phyloP scores from a whole-genome alignment of 371 early-diverging fungal species.

The Syncephalis plumigaleata region DNA sequence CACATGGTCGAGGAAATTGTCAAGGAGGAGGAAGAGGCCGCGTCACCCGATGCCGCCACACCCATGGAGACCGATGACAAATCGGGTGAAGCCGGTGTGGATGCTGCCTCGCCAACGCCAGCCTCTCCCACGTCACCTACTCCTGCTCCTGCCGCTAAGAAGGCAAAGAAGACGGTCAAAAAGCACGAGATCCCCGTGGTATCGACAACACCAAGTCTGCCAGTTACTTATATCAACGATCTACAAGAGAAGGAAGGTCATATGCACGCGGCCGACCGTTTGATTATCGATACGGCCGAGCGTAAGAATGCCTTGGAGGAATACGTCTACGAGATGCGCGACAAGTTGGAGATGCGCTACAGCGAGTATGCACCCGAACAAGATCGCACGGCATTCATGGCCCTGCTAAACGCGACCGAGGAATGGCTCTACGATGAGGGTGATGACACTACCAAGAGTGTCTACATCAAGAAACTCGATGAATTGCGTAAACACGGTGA shows the following conservation, averaged over 20 bases:
- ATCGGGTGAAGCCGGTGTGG: conserved; percentile 25
- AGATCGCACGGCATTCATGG: conserved; percentile 48
- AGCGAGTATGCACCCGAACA: conserved; percentile 52
- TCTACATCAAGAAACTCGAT: conserved; percentile 67
- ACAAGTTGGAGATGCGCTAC: conserved; percentile 64
- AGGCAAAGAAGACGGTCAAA: conserved; percentile 77
- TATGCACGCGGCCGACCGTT: conserved; percentile 72
- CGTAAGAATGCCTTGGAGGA: conserved; percentile 92
- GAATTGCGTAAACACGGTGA: conserved; percentile 67
- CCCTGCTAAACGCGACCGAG: conserved; percentile 61
- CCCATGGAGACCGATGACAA: conserved; percentile 48
- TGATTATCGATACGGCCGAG: conserved; percentile 86
- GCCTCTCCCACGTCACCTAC: too few relatives aligned
- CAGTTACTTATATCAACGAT: conserved; percentile 29
- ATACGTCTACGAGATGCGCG: conserved; percentile 93
- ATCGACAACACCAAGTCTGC: conserved; percentile 34
- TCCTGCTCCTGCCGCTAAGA: too few relatives aligned
- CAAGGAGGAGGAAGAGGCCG: conserved; percentile 35
- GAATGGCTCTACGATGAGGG: conserved; percentile 97
- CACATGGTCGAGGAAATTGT: conserved; percentile 77
- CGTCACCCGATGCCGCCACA: conserved; percentile 47
- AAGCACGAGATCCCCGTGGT: conserved; percentile 69
- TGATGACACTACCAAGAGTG: conserved; percentile 79
- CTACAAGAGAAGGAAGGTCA: conserved; percentile 64
- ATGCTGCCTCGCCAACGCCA: conserved; percentile 22